These are phyloP conservation scores for Botrytis porri DNA, from an alignment of 2,329 filamentous ascomycete species.

Conservation along the genomic window DNA sequence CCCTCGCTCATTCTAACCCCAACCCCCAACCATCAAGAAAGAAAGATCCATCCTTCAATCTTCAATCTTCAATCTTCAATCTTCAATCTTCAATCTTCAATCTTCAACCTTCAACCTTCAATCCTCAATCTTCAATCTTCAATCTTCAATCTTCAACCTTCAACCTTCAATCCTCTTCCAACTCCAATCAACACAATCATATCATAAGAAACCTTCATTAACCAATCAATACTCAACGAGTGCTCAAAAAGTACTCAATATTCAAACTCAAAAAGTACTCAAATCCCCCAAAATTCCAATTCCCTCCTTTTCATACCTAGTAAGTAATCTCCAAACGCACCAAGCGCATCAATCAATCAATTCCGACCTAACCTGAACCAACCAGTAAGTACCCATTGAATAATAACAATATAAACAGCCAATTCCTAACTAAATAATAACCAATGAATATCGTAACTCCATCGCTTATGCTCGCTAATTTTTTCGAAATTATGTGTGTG, in stretches of 20 bases:
- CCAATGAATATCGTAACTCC: conserved; percentile 11
- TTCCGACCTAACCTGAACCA: not conserved
- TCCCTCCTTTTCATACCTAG: not conserved
- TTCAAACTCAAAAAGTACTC: not conserved
- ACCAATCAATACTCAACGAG: not conserved
- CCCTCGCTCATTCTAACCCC: not conserved
- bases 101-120: too few relatives aligned
- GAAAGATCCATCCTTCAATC: not conserved
- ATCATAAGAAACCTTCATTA: not conserved
- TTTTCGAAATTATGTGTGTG: conserved; percentile 1
- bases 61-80: too few relatives aligned
- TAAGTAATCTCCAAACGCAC: not conserved
- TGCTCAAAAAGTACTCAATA: too few relatives aligned
- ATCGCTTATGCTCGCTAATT: conserved; percentile 13
- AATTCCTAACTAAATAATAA: not conserved
- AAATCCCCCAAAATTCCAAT: not conserved
- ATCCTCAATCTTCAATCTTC: too few relatives aligned
- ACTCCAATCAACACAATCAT: not conserved
- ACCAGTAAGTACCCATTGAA: not conserved
- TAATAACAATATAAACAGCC: not conserved
- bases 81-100: too few relatives aligned
- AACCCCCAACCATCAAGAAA: not conserved
- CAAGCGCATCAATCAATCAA: not conserved
- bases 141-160: too few relatives aligned
- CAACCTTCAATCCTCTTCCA: not conserved